Percentiles rank a stretch among this genome's conserved stretches.
Conservation (phyloP, 179 eudicot species). For the Beta macrorhiza region DNA sequence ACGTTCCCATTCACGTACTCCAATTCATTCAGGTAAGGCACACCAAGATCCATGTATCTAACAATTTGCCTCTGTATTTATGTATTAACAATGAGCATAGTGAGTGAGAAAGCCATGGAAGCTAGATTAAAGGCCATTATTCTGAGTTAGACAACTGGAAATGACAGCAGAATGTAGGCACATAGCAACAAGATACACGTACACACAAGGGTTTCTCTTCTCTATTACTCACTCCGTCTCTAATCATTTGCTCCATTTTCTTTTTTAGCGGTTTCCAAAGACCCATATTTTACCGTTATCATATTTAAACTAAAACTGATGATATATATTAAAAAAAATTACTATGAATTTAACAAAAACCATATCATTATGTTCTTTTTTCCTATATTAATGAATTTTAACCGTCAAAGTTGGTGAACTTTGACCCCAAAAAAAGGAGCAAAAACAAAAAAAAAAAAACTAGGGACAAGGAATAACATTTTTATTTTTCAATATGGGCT, state of each 20-base stretch:
- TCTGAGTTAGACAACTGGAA: not conserved
- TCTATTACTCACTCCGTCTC: not conserved
- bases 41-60: slow-evolving; percentile 52
- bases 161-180: not conserved
- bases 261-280: too few relatives aligned
- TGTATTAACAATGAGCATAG: slow-evolving; percentile 32
- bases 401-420: too few relatives aligned
- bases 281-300: too few relatives aligned
- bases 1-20: slow-evolving; percentile 82
- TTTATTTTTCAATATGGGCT: not conserved
- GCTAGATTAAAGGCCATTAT: not conserved
- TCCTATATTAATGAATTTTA: not conserved
- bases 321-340: too few relatives aligned
- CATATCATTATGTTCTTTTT: too few relatives aligned
- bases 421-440: too few relatives aligned
- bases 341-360: not conserved
- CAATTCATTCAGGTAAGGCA: slow-evolving; percentile 66
- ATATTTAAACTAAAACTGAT: too few relatives aligned
- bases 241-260: too few relatives aligned
- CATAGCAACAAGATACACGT: not conserved
- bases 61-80: slow-evolving; percentile 47
- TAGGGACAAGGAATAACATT: too few relatives aligned
- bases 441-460: too few relatives aligned
- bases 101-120: not conserved
- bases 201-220: not conserved